These are phyloP conservation scores for Trichoderma atroviride DNA, from an alignment of 2,329 filamentous ascomycete genomes.

Conservation along the genomic window DNA sequence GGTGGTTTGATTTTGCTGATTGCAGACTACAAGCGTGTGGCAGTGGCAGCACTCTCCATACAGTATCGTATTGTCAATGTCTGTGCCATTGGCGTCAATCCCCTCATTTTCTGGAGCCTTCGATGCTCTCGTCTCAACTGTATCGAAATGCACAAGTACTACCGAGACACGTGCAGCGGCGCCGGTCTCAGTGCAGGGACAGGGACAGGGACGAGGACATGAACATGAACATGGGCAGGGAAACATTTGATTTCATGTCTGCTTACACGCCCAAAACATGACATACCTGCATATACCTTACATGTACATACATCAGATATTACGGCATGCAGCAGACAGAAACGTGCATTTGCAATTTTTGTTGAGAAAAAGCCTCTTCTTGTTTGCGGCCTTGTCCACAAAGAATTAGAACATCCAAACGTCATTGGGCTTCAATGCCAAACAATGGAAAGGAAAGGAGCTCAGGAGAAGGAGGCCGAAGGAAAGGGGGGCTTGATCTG, in stretches of 20 bases:
- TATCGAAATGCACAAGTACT: background rate
- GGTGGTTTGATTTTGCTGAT: background rate
- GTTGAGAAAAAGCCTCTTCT: conserved; percentile 5
- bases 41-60: background rate
- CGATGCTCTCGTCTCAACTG: background rate
- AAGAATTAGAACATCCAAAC: background rate
- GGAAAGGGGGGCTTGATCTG: background rate
- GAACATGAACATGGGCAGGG: background rate
- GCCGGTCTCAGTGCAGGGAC: background rate
- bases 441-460: background rate
- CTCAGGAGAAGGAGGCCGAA: conserved; percentile 4
- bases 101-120: background rate
- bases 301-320: conserved; percentile 1
- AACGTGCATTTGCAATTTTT: background rate
- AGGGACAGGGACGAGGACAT: background rate
- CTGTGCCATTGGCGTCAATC: background rate
- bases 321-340: conserved; percentile 6
- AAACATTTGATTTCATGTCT: background rate
- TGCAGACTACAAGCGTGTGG: background rate
- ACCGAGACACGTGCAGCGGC: conserved; percentile 13
- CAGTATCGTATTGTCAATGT: background rate
- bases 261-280: conserved; percentile 16
- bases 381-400: background rate
- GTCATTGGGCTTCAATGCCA: background rate
- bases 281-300: conserved; percentile 8